These are phyloP conservation scores for Hypoxylon sp. DNA, from an alignment of 2,329 filamentous ascomycete species.

Conservation along the genomic window DNA sequence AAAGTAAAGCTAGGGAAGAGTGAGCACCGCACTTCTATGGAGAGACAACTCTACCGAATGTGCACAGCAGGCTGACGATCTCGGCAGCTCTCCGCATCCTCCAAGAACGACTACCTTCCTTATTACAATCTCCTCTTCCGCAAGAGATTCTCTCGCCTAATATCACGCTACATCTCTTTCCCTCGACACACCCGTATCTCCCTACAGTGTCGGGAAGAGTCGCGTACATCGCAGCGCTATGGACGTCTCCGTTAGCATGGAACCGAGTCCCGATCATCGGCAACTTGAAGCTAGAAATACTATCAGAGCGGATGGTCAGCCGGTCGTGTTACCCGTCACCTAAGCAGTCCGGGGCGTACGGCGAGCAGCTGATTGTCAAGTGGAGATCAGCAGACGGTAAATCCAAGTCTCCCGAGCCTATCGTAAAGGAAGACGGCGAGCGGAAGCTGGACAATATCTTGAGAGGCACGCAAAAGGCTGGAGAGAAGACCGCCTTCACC, in stretches of 20 bases:
- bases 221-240: slow-evolving; percentile 90
- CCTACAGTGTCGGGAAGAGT: slow-evolving; percentile 91
- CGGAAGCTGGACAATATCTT: slow-evolving; percentile 49
- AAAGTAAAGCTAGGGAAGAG: slow-evolving; percentile 71
- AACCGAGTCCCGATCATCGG: slow-evolving; percentile 89
- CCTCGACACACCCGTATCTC: slow-evolving; percentile 83
- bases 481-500: slow-evolving; percentile 79
- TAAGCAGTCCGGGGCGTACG: slow-evolving; percentile 60
- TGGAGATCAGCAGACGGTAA: slow-evolving; percentile 75
- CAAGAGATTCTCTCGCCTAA: slow-evolving; percentile 79
- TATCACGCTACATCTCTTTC: slow-evolving; percentile 75
- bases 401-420: slow-evolving; percentile 47
- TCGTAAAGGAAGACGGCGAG: slow-evolving; percentile 42
- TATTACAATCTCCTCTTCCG: slow-evolving; percentile 72
- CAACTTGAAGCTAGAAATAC: slow-evolving; percentile 85
- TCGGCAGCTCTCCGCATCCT: slow-evolving; percentile 67
- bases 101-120: slow-evolving; percentile 71
- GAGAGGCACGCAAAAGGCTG: slow-evolving; percentile 55
- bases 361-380: slow-evolving; percentile 87
- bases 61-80: slow-evolving; percentile 22
- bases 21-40: slow-evolving; percentile 48
- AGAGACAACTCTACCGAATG: slow-evolving; percentile 5
- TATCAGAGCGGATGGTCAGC: slow-evolving; percentile 86
- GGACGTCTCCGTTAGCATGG: slow-evolving; percentile 97
- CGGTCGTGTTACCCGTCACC: slow-evolving; percentile 59